Percentiles rank a stretch among this genome's conserved stretches.
These are phyloP conservation scores for Micractinium sp. DNA, from an alignment of 139 green algal species.

Conservation along the genomic window DNA sequence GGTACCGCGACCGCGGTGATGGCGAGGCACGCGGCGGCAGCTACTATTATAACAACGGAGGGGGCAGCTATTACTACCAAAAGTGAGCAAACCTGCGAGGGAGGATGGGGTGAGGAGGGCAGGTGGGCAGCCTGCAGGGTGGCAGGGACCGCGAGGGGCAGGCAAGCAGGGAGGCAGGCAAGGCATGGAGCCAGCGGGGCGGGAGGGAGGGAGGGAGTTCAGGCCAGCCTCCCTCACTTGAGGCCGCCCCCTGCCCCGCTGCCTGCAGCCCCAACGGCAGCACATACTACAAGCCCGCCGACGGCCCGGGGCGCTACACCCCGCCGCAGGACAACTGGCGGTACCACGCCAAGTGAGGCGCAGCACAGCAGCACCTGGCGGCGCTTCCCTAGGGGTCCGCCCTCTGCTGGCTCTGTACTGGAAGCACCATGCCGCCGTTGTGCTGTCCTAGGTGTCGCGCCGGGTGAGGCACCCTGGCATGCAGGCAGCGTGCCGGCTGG, in stretches of 20 bases:
- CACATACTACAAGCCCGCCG: neutral
- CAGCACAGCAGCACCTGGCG: neutral
- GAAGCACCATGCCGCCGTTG: too few relatives aligned
- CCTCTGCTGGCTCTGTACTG: too few relatives aligned
- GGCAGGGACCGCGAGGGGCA: neutral
- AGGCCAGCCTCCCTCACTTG: too few relatives aligned
- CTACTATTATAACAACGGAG: neutral
- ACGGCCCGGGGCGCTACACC: neutral
- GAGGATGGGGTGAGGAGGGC: neutral
- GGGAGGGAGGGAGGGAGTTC: neutral
- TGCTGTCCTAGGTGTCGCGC: too few relatives aligned
- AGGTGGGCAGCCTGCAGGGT: neutral
- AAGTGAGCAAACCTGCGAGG: neutral
- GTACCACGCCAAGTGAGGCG: neutral
- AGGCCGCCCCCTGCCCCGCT: neutral
- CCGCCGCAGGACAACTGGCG: neutral
- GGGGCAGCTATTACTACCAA: neutral
- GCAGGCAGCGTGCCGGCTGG: too few relatives aligned
- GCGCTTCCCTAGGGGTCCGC: too few relatives aligned
- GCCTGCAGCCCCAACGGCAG: neutral
- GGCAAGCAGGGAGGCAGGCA: neutral
- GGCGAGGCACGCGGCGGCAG: neutral
- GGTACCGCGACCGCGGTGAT: neutral
- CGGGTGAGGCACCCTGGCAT: too few relatives aligned
- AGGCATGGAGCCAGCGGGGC: too few relatives aligned